Percentiles rank a stretch among this genome's conserved stretches.
Evolutionary conservation across 2,329 filamentous ascomycete genomes (phyloP).

Genomic region (Mollisia scopiformis): DNA sequence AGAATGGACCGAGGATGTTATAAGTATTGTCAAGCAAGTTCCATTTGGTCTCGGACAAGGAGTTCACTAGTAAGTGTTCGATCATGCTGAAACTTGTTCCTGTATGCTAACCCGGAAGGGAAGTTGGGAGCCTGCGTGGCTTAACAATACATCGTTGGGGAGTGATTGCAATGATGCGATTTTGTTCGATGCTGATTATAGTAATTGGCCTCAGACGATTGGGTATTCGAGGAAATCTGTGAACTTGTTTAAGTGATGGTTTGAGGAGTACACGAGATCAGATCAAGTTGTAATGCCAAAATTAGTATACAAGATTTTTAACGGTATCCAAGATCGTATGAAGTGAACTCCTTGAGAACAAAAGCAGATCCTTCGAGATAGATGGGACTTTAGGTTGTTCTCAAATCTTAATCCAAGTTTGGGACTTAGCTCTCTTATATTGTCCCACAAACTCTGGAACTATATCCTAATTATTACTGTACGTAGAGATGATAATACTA

Average conservation of each 20-base stretch:
- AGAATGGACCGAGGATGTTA: conserved; percentile 61
- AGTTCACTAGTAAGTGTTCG: conserved; percentile 74
- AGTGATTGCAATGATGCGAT: conserved; percentile 67
- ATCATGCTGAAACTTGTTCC: conserved; percentile 33
- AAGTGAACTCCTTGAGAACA: too few relatives aligned
- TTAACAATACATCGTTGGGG: conserved; percentile 52
- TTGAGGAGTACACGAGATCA: not conserved
- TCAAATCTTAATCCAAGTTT: too few relatives aligned
- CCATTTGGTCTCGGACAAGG: conserved; percentile 54
- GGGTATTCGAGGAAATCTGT: conserved; percentile 36
- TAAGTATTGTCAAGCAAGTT: conserved; percentile 55
- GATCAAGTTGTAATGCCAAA: too few relatives aligned
- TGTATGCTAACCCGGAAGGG: not conserved
- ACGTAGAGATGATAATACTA: too few relatives aligned
- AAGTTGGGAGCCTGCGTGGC: conserved; percentile 51
- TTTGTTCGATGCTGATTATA: conserved; percentile 52
- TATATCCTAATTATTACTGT: too few relatives aligned
- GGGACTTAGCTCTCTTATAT: not conserved
- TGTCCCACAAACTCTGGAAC: too few relatives aligned
- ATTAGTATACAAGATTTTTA: too few relatives aligned
- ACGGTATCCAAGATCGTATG: too few relatives aligned
- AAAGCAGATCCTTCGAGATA: too few relatives aligned
- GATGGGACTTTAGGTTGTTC: too few relatives aligned
- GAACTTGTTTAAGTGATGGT: conserved; percentile 29
- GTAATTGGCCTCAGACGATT: conserved; percentile 25